Percentiles rank a stretch among this genome's conserved stretches.
phyloP scores from a whole-genome alignment of 2,329 filamentous ascomycete species.

The Apiospora aurea region DNA sequence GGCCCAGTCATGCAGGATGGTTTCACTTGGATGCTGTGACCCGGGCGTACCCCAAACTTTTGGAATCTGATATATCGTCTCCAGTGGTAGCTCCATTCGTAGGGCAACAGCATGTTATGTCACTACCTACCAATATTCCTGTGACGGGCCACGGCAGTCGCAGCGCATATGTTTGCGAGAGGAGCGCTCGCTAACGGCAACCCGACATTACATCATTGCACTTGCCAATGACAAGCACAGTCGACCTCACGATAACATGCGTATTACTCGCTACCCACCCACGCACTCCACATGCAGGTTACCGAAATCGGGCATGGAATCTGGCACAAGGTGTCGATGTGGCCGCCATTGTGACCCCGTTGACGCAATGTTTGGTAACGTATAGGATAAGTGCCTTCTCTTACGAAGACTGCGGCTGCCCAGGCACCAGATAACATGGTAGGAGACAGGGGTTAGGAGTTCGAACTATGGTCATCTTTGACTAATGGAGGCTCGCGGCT shows the following conservation, averaged over 20 bases:
- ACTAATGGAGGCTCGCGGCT: not conserved
- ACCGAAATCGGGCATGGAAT: constrained; percentile 35
- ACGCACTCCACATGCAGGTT: constrained; percentile 37
- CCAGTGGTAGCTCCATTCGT: not conserved
- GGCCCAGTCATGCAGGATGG: not conserved
- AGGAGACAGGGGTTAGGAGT: not conserved
- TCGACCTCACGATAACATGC: not conserved
- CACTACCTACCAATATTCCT: not conserved
- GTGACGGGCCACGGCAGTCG: not conserved
- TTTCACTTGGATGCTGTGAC: not conserved
- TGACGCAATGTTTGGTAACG: constrained; percentile 23
- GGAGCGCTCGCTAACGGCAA: not conserved
- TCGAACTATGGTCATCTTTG: not conserved
- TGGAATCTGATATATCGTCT: constrained; percentile 12
- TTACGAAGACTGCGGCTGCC: not conserved
- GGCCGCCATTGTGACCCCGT: constrained; percentile 27
- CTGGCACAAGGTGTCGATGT: not conserved
- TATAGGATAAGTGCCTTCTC: not conserved
- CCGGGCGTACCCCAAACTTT: not conserved
- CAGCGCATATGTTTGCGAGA: constrained; percentile 6
- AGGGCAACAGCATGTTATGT: not conserved
- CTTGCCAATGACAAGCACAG: constrained; percentile 4
- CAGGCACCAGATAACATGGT: not conserved
- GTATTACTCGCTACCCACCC: constrained; percentile 26
- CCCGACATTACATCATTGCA: constrained; percentile 16